These are phyloP conservation scores for Haplographium delicatum DNA, from an alignment of 495 filamentous ascomycete genomes.

Conservation along the genomic window DNA sequence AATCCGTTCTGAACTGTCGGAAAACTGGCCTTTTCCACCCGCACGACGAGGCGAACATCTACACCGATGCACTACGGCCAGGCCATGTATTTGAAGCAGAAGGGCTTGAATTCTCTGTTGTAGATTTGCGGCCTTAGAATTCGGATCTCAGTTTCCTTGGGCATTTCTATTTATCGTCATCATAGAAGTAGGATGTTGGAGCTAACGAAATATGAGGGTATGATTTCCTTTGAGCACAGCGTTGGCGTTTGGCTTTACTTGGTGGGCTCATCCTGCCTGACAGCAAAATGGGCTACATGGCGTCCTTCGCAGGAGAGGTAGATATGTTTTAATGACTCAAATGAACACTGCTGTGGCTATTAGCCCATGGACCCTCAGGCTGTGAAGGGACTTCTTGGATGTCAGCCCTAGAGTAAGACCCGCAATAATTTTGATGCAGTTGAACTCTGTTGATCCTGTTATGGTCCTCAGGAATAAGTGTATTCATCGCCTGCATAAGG, in stretches of 20 bases:
- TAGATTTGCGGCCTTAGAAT: constrained; percentile 62
- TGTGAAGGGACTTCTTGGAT: too few species aligned
- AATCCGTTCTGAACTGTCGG: constrained; percentile 68
- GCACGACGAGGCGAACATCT: constrained; percentile 64
- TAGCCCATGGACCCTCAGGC: too few species aligned
- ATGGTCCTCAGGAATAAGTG: too few species aligned
- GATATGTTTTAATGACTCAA: too few species aligned
- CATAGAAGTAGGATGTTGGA: background rate
- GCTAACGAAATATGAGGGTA: background rate
- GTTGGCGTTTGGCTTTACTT: constrained; percentile 11
- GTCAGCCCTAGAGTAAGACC: too few species aligned
- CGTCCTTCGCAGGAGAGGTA: background rate
- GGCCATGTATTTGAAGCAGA: constrained; percentile 83
- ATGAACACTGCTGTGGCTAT: too few species aligned
- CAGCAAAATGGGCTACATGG: background rate
- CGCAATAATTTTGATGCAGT: too few species aligned
- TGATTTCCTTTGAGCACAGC: constrained; percentile 9
- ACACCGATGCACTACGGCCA: constrained; percentile 73
- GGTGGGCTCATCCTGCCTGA: background rate
- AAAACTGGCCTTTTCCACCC: constrained; percentile 80
- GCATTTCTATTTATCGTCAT: background rate
- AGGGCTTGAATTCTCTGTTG: constrained; percentile 68
- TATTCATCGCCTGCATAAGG: too few species aligned
- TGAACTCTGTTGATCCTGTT: too few species aligned
- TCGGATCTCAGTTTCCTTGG: background rate